phyloP scores from a whole-genome alignment of 176 grass and related monocot genomes.

The Phyllostachys edulis region DNA sequence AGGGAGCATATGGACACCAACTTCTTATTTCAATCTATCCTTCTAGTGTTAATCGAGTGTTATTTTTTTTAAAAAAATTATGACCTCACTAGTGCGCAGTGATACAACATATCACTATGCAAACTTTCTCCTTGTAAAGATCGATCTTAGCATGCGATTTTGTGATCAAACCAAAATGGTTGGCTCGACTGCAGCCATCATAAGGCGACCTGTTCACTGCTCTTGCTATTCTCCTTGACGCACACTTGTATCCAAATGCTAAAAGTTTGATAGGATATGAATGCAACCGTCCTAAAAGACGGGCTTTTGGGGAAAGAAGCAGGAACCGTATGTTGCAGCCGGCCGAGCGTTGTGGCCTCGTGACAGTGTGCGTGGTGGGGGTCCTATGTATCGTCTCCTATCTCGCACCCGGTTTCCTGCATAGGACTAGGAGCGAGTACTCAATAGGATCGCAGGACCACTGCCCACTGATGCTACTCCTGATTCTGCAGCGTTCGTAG shows the following conservation, averaged over 20 bases:
- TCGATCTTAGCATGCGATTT: neutral
- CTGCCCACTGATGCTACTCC: neutral
- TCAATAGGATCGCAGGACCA: conserved; percentile 35
- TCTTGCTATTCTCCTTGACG: neutral
- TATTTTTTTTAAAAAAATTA: neutral
- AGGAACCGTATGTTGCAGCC: conserved; percentile 30
- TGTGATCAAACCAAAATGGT: neutral
- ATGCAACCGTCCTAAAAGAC: conserved; percentile 12
- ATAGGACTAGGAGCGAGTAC: conserved; percentile 1
- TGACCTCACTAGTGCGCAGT: neutral
- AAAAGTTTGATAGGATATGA: conserved; percentile 25
- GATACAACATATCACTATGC: neutral
- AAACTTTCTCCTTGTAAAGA: neutral
- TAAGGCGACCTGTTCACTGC: neutral
- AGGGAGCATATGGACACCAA: neutral
- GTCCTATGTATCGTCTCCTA: neutral
- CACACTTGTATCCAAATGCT: neutral
- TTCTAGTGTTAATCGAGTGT: neutral
- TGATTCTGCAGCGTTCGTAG: conserved; percentile 32
- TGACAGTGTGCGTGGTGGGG: conserved; percentile 33
- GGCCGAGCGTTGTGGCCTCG: conserved; percentile 16
- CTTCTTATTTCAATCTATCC: neutral
- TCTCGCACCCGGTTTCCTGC: conserved; percentile 14
- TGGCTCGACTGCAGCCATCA: neutral
- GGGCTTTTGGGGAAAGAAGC: conserved; percentile 6